These are phyloP conservation scores for Hibiscus mutabilis DNA, from an alignment of 345 rosid species.

Conservation along the genomic window DNA sequence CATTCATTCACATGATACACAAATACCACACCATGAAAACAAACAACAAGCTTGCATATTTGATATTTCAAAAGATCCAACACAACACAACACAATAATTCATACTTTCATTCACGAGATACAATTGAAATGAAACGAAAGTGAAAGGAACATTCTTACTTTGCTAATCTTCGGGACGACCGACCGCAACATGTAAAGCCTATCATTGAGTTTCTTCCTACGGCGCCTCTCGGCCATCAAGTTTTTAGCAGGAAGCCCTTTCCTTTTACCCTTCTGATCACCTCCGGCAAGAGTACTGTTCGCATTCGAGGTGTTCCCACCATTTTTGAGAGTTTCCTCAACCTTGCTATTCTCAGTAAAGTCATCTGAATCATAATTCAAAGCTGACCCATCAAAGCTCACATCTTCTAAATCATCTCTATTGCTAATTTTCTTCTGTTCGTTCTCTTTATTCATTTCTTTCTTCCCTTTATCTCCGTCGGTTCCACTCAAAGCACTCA, in stretches of 20 bases:
- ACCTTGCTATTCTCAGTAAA: constrained; percentile 33
- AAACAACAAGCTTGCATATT: too few relatives aligned
- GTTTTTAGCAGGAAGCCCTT: constrained; percentile 62
- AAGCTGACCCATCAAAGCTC: constrained; percentile 42
- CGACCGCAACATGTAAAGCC: constrained; percentile 54
- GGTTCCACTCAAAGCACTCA: constrained; percentile 16
- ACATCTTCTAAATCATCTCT: constrained; percentile 38
- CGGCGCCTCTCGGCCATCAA: constrained; percentile 70
- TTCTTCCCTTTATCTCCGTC: constrained; percentile 38
- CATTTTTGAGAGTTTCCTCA: constrained; percentile 35
- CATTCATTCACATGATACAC: constrained; percentile 1
- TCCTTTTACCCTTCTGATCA: constrained; percentile 48
- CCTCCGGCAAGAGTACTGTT: constrained; percentile 37
- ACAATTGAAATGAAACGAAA: not conserved
- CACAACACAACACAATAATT: not conserved
- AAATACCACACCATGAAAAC: not conserved
- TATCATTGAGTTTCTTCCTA: constrained; percentile 42
- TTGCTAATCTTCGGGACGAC: constrained; percentile 62
- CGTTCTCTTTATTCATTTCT: constrained; percentile 34
- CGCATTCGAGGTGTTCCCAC: constrained; percentile 37
- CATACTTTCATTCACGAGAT: constrained; percentile 15
- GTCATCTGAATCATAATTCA: constrained; percentile 55
- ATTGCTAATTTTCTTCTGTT: constrained; percentile 18
- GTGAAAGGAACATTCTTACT: constrained; percentile 29
- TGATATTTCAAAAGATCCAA: constrained; percentile 5